Conservation (phyloP, 495 filamentous ascomycete species). For the Trichocladium uniseriatum region DNA sequence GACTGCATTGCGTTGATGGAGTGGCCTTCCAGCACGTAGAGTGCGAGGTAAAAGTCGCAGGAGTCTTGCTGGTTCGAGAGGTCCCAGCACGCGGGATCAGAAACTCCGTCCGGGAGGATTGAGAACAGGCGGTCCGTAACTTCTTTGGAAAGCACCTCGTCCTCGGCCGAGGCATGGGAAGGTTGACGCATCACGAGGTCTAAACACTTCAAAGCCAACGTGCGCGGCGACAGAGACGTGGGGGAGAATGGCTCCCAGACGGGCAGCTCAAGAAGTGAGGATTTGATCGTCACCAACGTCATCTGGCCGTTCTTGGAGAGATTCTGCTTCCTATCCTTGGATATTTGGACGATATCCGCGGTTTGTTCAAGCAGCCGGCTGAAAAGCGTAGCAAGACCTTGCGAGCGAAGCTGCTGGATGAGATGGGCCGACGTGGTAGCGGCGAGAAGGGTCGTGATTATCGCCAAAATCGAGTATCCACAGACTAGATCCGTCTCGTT, state of each 20-base stretch:
- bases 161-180: conserved; percentile 38
- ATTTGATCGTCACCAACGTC: conserved; percentile 44
- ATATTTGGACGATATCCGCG: conserved; percentile 44
- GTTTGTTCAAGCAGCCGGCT: conserved; percentile 42
- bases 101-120: conserved; percentile 34
- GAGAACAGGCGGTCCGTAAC: conserved; percentile 44
- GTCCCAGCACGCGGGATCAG: conserved; percentile 26
- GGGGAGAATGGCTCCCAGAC: conserved; percentile 50
- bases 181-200: conserved; percentile 50
- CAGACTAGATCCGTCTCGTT: conserved; percentile 48
- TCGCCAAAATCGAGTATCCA: conserved; percentile 47
- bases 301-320: conserved; percentile 53
- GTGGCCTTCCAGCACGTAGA: conserved; percentile 35
- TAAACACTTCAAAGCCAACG: conserved; percentile 54
- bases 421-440: conserved; percentile 41
- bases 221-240: conserved; percentile 47
- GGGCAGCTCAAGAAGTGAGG: conserved; percentile 38
- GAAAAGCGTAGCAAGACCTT: conserved; percentile 43
- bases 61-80: conserved; percentile 25
- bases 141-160: conserved; percentile 42
- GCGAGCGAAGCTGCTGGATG: conserved; percentile 40
- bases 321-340: conserved; percentile 57
- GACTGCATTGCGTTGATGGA: conserved; percentile 35
- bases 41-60: conserved; percentile 31
- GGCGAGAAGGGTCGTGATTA: conserved; percentile 47